Conservation (phyloP, 1,139 yeast genomes). For the Taphrina communis region DNA sequence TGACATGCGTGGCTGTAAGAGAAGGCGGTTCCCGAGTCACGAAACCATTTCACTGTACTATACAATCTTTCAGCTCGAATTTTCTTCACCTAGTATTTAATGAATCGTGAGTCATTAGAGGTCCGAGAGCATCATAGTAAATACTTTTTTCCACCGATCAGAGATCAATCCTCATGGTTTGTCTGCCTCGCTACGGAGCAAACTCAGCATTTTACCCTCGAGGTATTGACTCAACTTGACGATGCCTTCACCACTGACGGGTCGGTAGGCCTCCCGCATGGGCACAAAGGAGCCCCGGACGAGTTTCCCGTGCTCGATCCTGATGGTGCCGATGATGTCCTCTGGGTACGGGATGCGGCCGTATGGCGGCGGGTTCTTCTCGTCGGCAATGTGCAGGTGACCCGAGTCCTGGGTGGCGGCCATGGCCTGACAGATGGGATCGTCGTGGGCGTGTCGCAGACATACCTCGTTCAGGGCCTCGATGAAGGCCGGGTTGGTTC, state of each 20-base stretch:
- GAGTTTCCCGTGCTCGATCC: slow-evolving; percentile 56
- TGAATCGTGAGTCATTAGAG: background rate
- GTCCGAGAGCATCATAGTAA: too few species aligned
- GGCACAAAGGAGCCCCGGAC: slow-evolving; percentile 33
- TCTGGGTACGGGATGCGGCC: slow-evolving; percentile 77
- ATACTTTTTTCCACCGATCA: too few species aligned
- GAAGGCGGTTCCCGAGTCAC: too few species aligned
- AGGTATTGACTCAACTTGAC: slow-evolving; percentile 33
- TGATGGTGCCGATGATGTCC: slow-evolving; percentile 73
- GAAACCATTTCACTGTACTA: background rate
- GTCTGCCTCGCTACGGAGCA: slow-evolving; percentile 15
- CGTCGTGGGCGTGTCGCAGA: slow-evolving; percentile 54
- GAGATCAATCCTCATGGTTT: slow-evolving; percentile 2
- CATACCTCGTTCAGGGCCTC: slow-evolving; percentile 51
- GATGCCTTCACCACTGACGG: slow-evolving; percentile 34
- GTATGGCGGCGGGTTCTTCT: slow-evolving; percentile 68
- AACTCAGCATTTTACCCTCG: slow-evolving; percentile 19
- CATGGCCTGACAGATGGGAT: slow-evolving; percentile 65
- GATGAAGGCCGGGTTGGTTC: slow-evolving; percentile 20
- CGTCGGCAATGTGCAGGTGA: slow-evolving; percentile 75
- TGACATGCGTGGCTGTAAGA: background rate
- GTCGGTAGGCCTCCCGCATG: slow-evolving; percentile 37
- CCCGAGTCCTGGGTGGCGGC: slow-evolving; percentile 64
- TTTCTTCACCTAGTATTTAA: background rate
- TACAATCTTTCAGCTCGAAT: too few species aligned